Evolutionary conservation across 73 alveolate species (phyloP).

Genomic region (Urostyla sp.): DNA sequence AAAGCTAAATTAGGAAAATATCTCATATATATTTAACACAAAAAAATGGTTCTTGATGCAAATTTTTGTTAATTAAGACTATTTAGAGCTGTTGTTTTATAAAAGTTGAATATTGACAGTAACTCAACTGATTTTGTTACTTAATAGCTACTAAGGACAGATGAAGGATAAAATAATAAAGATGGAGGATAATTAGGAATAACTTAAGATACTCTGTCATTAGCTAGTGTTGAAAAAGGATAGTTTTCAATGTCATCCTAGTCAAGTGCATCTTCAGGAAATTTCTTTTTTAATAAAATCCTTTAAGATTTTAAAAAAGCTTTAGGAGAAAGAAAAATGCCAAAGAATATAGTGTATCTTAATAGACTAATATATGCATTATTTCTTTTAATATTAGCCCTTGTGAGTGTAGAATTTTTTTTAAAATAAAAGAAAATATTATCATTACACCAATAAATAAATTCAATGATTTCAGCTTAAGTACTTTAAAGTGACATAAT

Average conservation of each 20-base stretch:
- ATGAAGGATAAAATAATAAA: background rate
- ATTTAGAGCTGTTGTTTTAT: background rate
- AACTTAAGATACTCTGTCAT: background rate
- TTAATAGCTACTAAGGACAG: background rate
- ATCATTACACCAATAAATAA: background rate
- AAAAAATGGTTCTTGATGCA: conserved; percentile 25
- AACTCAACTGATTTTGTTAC: background rate
- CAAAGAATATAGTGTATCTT: background rate
- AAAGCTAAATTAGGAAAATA: conserved; percentile 34
- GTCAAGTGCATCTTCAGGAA: conserved; percentile 33
- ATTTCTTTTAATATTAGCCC: background rate
- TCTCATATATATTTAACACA: background rate
- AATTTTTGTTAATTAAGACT: conserved; percentile 15
- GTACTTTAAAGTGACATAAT: background rate
- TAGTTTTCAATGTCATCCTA: background rate
- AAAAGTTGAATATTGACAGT: background rate
- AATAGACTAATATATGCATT: background rate
- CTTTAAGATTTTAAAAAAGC: conserved; percentile 48
- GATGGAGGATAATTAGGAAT: background rate
- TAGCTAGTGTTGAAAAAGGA: background rate
- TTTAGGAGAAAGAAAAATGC: conserved; percentile 43
- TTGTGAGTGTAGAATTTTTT: conserved; percentile 2
- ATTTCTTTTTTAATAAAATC: conserved; percentile 16
- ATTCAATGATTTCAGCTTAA: background rate
- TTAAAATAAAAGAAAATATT: background rate